Evolutionary conservation across 495 filamentous ascomycete species (phyloP).

Genomic region (Evernia prunastri): DNA sequence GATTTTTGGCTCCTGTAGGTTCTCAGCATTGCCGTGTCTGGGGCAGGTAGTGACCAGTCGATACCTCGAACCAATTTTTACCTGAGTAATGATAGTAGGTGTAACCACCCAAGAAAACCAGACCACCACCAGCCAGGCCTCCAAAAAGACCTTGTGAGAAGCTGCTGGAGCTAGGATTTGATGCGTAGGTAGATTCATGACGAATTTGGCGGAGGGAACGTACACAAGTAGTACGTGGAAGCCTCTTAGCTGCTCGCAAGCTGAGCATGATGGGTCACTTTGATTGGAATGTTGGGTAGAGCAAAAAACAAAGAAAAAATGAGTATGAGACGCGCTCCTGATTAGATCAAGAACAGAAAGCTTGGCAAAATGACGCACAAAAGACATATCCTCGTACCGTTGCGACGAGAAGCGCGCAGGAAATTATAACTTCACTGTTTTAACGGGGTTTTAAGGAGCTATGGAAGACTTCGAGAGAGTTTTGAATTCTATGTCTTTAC

Average conservation of each 20-base stretch:
- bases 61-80: slow-evolving; percentile 5
- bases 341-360: neutral
- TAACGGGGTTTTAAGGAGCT: too few relatives aligned
- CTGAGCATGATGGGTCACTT: slow-evolving; percentile 10
- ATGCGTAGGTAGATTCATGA: slow-evolving; percentile 15
- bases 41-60: neutral
- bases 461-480: too few relatives aligned
- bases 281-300: neutral
- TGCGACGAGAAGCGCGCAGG: too few relatives aligned
- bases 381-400: too few relatives aligned
- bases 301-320: neutral
- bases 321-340: neutral
- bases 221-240: slow-evolving; percentile 9
- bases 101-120: slow-evolving; percentile 46
- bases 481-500: too few relatives aligned
- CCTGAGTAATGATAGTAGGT: slow-evolving; percentile 51
- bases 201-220: slow-evolving; percentile 20
- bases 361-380: neutral
- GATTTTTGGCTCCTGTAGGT: slow-evolving; percentile 40
- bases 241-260: slow-evolving; percentile 10
- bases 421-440: too few relatives aligned
- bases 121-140: slow-evolving; percentile 44
- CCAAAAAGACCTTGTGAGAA: slow-evolving; percentile 34
- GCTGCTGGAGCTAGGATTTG: slow-evolving; percentile 12
- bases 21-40: neutral